phyloP scores from a whole-genome alignment of 768 basidiomycete species.

The Hortiboletus campestris region DNA sequence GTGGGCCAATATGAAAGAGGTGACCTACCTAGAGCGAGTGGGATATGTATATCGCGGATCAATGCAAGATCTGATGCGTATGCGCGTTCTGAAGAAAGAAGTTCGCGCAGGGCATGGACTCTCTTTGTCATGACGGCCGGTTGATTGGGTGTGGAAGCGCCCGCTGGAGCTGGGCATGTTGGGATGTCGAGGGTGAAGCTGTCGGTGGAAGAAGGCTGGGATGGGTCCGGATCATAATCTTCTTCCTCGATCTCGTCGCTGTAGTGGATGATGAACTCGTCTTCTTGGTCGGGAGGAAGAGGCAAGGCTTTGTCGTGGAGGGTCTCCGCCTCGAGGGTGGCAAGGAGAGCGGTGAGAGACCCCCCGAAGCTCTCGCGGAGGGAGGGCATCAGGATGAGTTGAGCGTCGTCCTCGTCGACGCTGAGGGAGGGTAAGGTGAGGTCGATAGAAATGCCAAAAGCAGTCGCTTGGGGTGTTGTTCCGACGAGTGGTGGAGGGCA shows the following conservation, averaged over 20 bases:
- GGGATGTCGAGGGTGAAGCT: conserved; percentile 22
- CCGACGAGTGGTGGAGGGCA: conserved; percentile 15
- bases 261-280: conserved; percentile 20
- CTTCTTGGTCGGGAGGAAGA: conserved; percentile 28
- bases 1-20: conserved; percentile 1
- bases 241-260: conserved; percentile 27
- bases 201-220: conserved; percentile 26
- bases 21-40: conserved; percentile 67
- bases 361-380: conserved; percentile 33
- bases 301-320: conserved; percentile 33
- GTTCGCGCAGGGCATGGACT: conserved; percentile 71
- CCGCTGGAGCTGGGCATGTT: conserved; percentile 1
- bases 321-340: conserved; percentile 29
- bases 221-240: conserved; percentile 26
- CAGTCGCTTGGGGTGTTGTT: conserved; percentile 9
- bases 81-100: conserved; percentile 75
- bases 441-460: neutral
- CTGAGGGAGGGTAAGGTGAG: neutral
- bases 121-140: conserved; percentile 57
- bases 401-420: conserved; percentile 5
- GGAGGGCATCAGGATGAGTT: conserved; percentile 27
- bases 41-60: conserved; percentile 75
- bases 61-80: conserved; percentile 83
- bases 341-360: conserved; percentile 31
- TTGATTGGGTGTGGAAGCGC: conserved; percentile 28